Evolutionary conservation across 371 early-diverging fungal species (phyloP), one percentile per base, ranked within the genome.

Genomic region (Blyttiomyces sp.): DNA sequence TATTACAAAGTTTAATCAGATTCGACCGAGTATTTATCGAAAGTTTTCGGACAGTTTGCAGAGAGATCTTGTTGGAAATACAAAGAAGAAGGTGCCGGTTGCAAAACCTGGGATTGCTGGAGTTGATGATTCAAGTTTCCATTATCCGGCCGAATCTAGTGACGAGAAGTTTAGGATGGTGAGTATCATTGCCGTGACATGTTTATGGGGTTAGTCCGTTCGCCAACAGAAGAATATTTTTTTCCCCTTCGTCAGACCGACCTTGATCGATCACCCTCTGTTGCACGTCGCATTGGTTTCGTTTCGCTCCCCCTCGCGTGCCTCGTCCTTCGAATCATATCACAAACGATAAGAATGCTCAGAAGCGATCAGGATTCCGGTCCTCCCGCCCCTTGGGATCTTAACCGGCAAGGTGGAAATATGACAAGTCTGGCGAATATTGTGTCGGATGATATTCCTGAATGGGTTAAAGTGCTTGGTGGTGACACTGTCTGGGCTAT

Each of bases 1-100:
- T 68, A 91, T 98, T 54, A 92, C 93, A 17, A 96, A 96, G 65
- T 95, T 95, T 75, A 98, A 98, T 70, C 89, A 89, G 60, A 89
- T 96, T 52, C 71, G 91, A 21, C 94, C 95, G 1, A 39, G 32
- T 16, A 84, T 95, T 3, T 98, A 96, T 73, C 81, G 77, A 1
- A 82, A 86, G 59, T 96, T 91, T 59, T 79, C 87, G 13, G 94
- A 95, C 61, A 84, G 92, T 21, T 74, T 96, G 35, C 92, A 91
- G 64, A 80, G 89, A 51, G 96, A 95, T 75, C 67, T 97, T 35
- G 87, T 90, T 0, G 82, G 85, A n/a, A n/a, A n/a, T n/a, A n/a
- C n/a, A n/a, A n/a, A n/a, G 39, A 27, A 52, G 39, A 61, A 34
- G 57, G 62, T 51, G 4, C 5, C 39, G 32, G 46, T 17, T 21